Evolutionary conservation across 805 yeast species (phyloP).

Genomic region (Scheffersomyces coipomensis): DNA sequence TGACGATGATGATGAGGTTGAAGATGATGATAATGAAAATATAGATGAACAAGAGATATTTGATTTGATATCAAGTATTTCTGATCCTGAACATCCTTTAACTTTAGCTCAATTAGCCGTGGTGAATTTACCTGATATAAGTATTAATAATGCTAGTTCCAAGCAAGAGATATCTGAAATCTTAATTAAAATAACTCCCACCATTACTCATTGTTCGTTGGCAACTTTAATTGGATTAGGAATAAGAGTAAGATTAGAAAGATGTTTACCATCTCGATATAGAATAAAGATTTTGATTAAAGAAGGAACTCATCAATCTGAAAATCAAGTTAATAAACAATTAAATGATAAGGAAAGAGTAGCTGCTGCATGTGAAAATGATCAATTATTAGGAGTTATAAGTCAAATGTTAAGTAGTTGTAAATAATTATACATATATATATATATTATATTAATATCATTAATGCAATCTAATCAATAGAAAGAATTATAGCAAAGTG

Average conservation of each 20-base stretch:
- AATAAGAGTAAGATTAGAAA: conserved; percentile 83
- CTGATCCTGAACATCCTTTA: conserved; percentile 97
- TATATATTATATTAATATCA: background rate
- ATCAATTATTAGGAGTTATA: conserved; percentile 84
- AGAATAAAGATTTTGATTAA: conserved; percentile 77
- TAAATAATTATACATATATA: conserved; percentile 20
- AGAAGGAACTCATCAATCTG: conserved; percentile 94
- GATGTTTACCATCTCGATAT: conserved; percentile 83
- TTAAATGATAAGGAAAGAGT: conserved; percentile 96
- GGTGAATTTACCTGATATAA: conserved; percentile 80
- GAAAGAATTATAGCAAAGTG: too few relatives aligned
- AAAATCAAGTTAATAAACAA: conserved; percentile 93
- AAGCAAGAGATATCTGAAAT: conserved; percentile 63
- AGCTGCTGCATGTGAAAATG: conserved; percentile 98
- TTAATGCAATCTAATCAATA: background rate
- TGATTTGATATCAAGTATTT: conserved; percentile 79
- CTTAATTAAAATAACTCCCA: conserved; percentile 85
- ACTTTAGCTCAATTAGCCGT: conserved; percentile 93
- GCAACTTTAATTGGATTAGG: conserved; percentile 97
- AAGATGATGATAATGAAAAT: conserved; percentile 50
- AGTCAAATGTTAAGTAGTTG: conserved; percentile 91
- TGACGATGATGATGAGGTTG: conserved; percentile 23
- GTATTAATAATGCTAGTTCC: conserved; percentile 56
- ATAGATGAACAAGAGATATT: conserved; percentile 89
- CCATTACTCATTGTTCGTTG: conserved; percentile 94